These are phyloP conservation scores for Boletus sp. DNA, from an alignment of 768 basidiomycete genomes.

Conservation along the genomic window DNA sequence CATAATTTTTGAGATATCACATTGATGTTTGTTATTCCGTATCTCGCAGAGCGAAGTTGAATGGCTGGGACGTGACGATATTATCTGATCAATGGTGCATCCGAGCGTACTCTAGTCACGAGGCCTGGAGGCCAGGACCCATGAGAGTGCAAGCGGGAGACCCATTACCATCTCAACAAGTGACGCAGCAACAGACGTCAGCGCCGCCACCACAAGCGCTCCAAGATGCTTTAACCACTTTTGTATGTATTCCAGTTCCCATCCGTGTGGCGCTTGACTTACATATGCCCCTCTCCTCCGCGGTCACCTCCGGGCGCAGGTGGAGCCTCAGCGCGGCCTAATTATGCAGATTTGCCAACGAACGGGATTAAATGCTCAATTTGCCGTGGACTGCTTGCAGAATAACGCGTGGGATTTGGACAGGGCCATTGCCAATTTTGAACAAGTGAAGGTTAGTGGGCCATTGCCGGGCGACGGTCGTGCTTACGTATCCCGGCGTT, in stretches of 20 bases:
- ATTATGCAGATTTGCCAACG: conserved; percentile 68
- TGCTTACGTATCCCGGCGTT: conserved; percentile 27
- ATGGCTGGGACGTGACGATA: conserved; percentile 89
- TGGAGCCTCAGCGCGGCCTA: conserved; percentile 66
- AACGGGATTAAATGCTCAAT: conserved; percentile 79
- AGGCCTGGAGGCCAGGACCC: conserved; percentile 75
- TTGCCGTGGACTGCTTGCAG: conserved; percentile 79
- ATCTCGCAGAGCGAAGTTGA: conserved; percentile 60
- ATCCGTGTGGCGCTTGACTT: conserved; percentile 12
- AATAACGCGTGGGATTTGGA: conserved; percentile 85
- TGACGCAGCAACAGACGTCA: conserved; percentile 19
- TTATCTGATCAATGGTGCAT: conserved; percentile 86
- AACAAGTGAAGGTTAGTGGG: conserved; percentile 75
- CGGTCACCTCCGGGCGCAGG: conserved; percentile 38
- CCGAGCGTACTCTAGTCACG: conserved; percentile 78
- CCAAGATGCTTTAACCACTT: conserved; percentile 48
- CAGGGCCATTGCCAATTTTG: conserved; percentile 80
- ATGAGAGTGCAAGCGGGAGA: conserved; percentile 65
- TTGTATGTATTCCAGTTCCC: conserved; percentile 47
- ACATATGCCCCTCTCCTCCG: conserved; percentile 8
- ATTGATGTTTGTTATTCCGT: conserved; percentile 13
- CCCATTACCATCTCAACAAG: conserved; percentile 18
- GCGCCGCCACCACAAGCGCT: conserved; percentile 39
- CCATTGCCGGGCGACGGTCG: not conserved
- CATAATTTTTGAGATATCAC: not conserved